phyloP scores from a whole-genome alignment of 2,329 filamentous ascomycete species.

The Neodidymelliopsis sp. region DNA sequence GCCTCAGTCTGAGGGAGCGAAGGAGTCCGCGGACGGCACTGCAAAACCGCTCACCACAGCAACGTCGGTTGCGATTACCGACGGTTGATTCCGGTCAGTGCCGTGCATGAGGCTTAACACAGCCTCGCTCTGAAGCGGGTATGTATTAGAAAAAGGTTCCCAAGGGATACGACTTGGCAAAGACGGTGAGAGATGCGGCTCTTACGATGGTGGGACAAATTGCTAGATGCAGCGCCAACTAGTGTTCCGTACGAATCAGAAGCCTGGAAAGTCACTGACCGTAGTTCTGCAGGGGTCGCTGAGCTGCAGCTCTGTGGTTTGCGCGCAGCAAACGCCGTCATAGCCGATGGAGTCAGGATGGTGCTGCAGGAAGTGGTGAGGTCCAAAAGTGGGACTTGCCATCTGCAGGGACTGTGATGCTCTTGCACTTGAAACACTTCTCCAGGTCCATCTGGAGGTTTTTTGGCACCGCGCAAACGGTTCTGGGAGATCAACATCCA shows the following conservation, averaged over 20 bases:
- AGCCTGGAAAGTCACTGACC: constrained; percentile 2
- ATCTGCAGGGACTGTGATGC: constrained; percentile 14
- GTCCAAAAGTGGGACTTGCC: constrained; percentile 9
- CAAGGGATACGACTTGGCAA: constrained; percentile 17
- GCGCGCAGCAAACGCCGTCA: constrained; percentile 8
- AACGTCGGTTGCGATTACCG: constrained; percentile 2
- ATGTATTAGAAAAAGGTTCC: constrained; percentile 12
- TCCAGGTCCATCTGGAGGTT: constrained; percentile 2
- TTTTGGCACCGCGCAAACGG: constrained; percentile 8
- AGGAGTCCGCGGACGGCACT: constrained; percentile 9
- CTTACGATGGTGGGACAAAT: constrained; percentile 13
- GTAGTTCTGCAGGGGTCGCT: constrained; percentile 2
- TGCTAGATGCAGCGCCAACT: constrained; percentile 10
- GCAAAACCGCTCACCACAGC: neutral
- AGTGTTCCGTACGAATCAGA: constrained; percentile 15
- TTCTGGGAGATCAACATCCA: constrained; percentile 2
- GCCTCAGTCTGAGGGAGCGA: constrained; percentile 4
- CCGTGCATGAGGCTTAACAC: constrained; percentile 10
- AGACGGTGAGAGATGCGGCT: constrained; percentile 19
- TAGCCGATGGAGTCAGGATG: constrained; percentile 15
- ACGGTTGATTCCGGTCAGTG: constrained; percentile 15
- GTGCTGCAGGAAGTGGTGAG: constrained; percentile 8
- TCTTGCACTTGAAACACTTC: constrained; percentile 3
- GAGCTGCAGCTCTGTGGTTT: constrained; percentile 1
- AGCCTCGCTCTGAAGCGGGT: neutral